Evolutionary conservation across 2,329 filamentous ascomycete species (phyloP).

Genomic region (Arthrobotrys sinensis): DNA sequence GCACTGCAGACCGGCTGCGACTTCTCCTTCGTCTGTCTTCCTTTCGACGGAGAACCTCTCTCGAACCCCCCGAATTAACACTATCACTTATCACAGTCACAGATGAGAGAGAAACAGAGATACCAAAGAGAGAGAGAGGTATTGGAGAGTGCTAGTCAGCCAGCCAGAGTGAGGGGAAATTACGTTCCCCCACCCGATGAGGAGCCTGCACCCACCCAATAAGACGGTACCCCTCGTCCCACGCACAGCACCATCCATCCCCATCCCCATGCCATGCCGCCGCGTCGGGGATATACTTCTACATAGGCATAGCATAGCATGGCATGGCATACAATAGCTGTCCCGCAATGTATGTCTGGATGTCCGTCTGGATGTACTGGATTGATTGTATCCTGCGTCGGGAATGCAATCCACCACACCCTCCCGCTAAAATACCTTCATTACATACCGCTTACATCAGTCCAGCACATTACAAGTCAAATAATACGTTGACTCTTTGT

Average conservation of each 20-base stretch:
- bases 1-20: slow-evolving; percentile 21
- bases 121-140: neutral
- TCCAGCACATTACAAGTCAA: neutral
- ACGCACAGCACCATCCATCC: slow-evolving; percentile 30
- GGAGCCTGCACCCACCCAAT: slow-evolving; percentile 31
- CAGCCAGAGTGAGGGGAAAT: slow-evolving; percentile 48
- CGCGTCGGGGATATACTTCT: slow-evolving; percentile 14
- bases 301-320: too few relatives aligned
- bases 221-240: slow-evolving; percentile 50
- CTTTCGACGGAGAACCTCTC: neutral
- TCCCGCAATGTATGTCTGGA: too few relatives aligned
- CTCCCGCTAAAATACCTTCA: neutral
- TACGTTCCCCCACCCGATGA: slow-evolving; percentile 22
- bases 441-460: slow-evolving; percentile 32
- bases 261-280: slow-evolving; percentile 1
- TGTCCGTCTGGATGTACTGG: too few relatives aligned
- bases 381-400: neutral
- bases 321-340: too few relatives aligned
- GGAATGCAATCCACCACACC: slow-evolving; percentile 4
- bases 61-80: neutral
- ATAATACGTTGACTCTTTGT: neutral
- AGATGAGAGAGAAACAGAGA: slow-evolving; percentile 1
- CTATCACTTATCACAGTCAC: slow-evolving; percentile 3
- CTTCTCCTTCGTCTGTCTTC: slow-evolving; percentile 15
- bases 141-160: neutral